These are phyloP conservation scores for Annulohypoxylon bovei DNA, from an alignment of 495 filamentous ascomycete genomes.

Conservation along the genomic window DNA sequence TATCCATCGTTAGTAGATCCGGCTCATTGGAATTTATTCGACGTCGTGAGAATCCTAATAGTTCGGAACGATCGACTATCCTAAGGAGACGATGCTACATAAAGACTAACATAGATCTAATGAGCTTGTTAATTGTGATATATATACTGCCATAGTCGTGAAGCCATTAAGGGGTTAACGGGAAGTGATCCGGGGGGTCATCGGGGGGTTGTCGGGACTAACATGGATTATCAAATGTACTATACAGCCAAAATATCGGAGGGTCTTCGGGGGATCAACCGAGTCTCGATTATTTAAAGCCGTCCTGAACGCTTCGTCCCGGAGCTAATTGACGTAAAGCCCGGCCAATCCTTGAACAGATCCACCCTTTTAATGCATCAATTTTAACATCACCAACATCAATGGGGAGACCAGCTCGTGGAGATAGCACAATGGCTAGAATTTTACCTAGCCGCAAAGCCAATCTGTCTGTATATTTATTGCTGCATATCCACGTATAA, in stretches of 20 bases:
- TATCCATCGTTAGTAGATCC: constrained; percentile 6
- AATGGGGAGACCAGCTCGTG: too few relatives aligned
- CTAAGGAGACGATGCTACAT: background rate
- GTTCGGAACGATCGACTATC: background rate
- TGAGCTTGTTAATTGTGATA: background rate
- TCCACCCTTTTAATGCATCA: background rate
- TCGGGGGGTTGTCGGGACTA: background rate
- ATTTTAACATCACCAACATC: background rate
- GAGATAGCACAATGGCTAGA: too few relatives aligned
- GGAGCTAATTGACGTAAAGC: constrained; percentile 22
- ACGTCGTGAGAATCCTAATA: background rate
- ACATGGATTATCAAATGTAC: background rate
- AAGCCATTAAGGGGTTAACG: background rate
- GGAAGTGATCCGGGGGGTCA: background rate
- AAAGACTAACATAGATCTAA: background rate
- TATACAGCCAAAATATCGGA: constrained; percentile 1
- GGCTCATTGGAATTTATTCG: background rate
- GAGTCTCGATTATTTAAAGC: background rate
- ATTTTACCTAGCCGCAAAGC: background rate
- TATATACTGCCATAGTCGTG: background rate
- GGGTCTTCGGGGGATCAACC: background rate
- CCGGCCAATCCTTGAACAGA: constrained; percentile 5
- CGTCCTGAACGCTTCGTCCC: constrained; percentile 18
- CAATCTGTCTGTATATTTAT: background rate
- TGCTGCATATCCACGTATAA: background rate